phyloP scores from a whole-genome alignment of 345 rosid genomes.

The Theobroma cacao region DNA sequence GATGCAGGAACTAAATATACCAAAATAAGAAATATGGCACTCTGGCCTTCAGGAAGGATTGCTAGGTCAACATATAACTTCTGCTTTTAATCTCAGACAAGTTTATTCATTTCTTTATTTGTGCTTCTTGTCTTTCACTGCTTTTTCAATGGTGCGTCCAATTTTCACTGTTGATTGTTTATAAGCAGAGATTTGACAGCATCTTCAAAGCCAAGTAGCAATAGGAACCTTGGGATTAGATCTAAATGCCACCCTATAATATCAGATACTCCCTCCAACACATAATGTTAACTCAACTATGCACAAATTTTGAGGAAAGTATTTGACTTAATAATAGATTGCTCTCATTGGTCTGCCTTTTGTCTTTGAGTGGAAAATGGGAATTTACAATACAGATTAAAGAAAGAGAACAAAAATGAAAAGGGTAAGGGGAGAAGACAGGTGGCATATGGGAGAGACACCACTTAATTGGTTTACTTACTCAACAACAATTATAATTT shows the following conservation, averaged over 20 bases:
- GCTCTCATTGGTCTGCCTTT: neutral
- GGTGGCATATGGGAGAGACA: neutral
- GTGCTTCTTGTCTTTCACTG: neutral
- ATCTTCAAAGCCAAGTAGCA: neutral
- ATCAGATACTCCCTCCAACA: neutral
- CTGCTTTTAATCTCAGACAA: neutral
- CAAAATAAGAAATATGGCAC: neutral
- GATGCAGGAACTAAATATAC: neutral
- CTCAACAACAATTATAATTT: neutral
- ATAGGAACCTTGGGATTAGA: neutral
- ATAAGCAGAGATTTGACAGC: neutral
- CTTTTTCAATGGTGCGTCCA: neutral
- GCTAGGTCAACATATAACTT: neutral
- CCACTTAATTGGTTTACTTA: neutral
- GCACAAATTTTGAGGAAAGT: neutral
- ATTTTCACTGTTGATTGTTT: neutral
- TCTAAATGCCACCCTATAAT: neutral
- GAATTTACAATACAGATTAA: neutral
- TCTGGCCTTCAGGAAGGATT: neutral
- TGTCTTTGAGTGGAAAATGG: neutral
- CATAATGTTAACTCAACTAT: neutral
- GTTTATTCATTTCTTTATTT: neutral
- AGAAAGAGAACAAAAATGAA: neutral
- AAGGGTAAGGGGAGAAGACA: neutral
- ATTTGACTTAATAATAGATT: neutral